phyloP scores from a whole-genome alignment of 208 protist genomes.

The Crithidia thermophila region DNA sequence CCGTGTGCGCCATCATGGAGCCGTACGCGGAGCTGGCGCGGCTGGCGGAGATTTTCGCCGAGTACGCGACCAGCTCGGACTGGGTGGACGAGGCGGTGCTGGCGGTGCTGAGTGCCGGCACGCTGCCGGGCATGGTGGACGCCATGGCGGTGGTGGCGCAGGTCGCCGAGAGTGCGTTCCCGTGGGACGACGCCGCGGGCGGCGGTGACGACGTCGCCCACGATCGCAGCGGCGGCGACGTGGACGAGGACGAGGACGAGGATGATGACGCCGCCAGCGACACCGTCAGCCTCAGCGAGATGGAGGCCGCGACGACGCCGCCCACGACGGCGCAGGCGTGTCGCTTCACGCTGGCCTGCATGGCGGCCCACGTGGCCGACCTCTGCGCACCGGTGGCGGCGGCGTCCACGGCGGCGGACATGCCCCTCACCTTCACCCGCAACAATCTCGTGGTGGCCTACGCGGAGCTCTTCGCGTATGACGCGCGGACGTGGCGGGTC shows the following conservation, averaged over 20 bases:
- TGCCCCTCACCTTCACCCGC: slow-evolving; percentile 59
- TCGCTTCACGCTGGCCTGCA: slow-evolving; percentile 52
- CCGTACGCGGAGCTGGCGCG: slow-evolving; percentile 56
- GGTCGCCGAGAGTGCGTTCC: not conserved
- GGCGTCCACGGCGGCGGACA: slow-evolving; percentile 35
- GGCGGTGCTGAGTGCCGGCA: slow-evolving; percentile 37
- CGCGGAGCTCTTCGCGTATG: slow-evolving; percentile 43
- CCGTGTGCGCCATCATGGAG: slow-evolving; percentile 65
- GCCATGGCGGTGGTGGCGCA: slow-evolving; percentile 45
- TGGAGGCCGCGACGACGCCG: not conserved
- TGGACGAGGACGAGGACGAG: slow-evolving; percentile 19
- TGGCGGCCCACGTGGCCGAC: slow-evolving; percentile 84
- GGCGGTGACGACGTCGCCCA: not conserved
- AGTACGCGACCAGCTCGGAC: slow-evolving; percentile 26
- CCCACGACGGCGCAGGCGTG: slow-evolving; percentile 14
- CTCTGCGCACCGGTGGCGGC: slow-evolving; percentile 55
- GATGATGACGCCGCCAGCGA: slow-evolving; percentile 31
- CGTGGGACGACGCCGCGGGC: not conserved
- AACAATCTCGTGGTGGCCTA: slow-evolving; percentile 61
- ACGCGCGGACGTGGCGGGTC: slow-evolving; percentile 59
- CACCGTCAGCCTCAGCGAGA: slow-evolving; percentile 16
- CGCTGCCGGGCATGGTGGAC: slow-evolving; percentile 46
- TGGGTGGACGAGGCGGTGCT: slow-evolving; percentile 33
- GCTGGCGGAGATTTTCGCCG: slow-evolving; percentile 26
- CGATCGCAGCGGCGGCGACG: not conserved